phyloP scores from a whole-genome alignment of 169 alveolate species.

The Perkinsus chesapeaki region DNA sequence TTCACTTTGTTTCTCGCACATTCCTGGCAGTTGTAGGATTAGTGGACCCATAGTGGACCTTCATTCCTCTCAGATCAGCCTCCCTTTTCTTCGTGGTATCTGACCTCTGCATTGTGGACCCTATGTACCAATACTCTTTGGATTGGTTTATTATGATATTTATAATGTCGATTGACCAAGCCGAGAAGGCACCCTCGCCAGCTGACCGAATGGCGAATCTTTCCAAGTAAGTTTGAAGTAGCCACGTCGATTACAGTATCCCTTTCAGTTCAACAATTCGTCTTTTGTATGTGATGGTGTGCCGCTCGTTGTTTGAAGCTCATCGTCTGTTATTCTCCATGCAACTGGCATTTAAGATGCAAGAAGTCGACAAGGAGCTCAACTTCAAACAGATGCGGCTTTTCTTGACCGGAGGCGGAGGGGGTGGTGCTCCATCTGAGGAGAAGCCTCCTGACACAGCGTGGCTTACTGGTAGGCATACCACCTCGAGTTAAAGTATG shows the following conservation, averaged over 20 bases:
- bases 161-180: slow-evolving; percentile 54
- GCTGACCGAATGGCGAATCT: not conserved
- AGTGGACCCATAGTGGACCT: too few relatives aligned
- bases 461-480: not conserved
- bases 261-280: not conserved
- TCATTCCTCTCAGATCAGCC: slow-evolving; percentile 38
- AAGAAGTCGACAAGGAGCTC: slow-evolving; percentile 50
- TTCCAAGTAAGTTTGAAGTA: not conserved
- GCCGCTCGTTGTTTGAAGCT: slow-evolving; percentile 75
- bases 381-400: slow-evolving; percentile 23
- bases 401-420: slow-evolving; percentile 22
- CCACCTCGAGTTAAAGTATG: too few relatives aligned
- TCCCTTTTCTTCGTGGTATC: slow-evolving; percentile 74
- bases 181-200: not conserved
- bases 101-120: slow-evolving; percentile 73
- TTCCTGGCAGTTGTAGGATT: too few relatives aligned
- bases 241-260: not conserved
- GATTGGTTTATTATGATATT: slow-evolving; percentile 70
- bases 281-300: slow-evolving; percentile 61
- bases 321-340: slow-evolving; percentile 76
- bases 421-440: not conserved
- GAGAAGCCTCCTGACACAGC: slow-evolving; percentile 12
- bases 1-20: slow-evolving; percentile 79
- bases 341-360: slow-evolving; percentile 63
- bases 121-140: slow-evolving; percentile 84